Base-by-base conservation (phyloP, 192 early-diverging fungal species). In the Mortierella claussenii region DNA sequence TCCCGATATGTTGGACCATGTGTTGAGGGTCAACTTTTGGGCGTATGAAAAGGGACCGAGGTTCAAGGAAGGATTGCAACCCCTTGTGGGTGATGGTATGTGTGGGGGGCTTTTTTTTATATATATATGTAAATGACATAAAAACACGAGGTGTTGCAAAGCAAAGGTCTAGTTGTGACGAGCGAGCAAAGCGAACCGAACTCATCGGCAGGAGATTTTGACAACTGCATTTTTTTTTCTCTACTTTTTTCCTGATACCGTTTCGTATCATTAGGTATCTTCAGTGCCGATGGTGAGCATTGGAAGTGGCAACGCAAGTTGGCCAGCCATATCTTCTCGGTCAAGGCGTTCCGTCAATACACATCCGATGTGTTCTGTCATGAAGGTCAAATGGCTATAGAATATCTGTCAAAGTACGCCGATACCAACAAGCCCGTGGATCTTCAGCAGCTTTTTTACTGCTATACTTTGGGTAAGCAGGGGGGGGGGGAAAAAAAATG, bases 401-500 rank as follows among this genome's bases (percentile, higher is more conserved):
- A 50, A 1, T 71, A 71, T 11, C 59, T 71, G 10, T 26, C 55
- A 6, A 63, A 45, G 37, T 17, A 40, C 17, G 69, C 78, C 13
- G 64, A 69, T 12, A 65, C 60, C 0, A 54, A 60, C 26, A 45
- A 73, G 21, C 9, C 48, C 1, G 24, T 83, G 7, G 82, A 86
- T 66, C 61, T 83, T 18, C 74, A 80, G 20, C 78, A 73, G 9
- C 24, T 83, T 20, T 79, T 86, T 28, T 78, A 61, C 24, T 75
- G 81, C 27, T 83, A 67, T 52, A 86, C 82, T n/a, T 47, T 83
- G 46, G 68, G 57, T 60, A 61, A 46, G 36, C 13, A 4, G 30
- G 1, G 7, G n/a, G 32, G 3, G 1, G 4, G 3, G 10, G 0
- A 34, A n/a, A 21, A n/a, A n/a, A 13, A 54, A 18, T 52, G 24